phyloP scores from a whole-genome alignment of 1,284 basidiomycete species.

The Stereum hirsutum region DNA sequence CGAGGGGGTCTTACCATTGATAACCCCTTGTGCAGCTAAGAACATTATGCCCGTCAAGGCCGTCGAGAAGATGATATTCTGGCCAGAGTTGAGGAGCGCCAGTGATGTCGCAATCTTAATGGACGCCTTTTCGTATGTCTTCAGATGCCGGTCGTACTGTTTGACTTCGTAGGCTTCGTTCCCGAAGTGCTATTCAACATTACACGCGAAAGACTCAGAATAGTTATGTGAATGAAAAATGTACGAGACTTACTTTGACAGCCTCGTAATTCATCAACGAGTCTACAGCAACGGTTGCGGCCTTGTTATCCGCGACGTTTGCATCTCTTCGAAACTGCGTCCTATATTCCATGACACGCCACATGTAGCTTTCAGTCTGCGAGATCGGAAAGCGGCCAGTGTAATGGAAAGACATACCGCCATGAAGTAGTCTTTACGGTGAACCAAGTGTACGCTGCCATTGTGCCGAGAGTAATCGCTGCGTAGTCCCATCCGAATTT shows the following conservation, averaged over 20 bases:
- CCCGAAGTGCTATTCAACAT: conserved; percentile 95
- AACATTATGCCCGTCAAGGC: conserved; percentile 96
- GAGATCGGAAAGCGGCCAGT: background rate
- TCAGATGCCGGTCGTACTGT: conserved; percentile 88
- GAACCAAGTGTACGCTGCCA: conserved; percentile 95
- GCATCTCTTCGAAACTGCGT: conserved; percentile 93
- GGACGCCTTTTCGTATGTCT: conserved; percentile 84
- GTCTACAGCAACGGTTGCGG: conserved; percentile 90
- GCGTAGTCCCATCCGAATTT: conserved; percentile 98
- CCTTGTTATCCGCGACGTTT: conserved; percentile 94
- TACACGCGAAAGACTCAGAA: too few species aligned
- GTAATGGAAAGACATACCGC: conserved; percentile 45
- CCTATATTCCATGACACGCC: conserved; percentile 42
- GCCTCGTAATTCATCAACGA: conserved; percentile 97
- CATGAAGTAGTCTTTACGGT: conserved; percentile 94
- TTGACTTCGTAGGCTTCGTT: conserved; percentile 89
- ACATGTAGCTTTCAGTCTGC: background rate
- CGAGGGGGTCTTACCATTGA: conserved; percentile 56
- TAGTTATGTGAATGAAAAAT: background rate
- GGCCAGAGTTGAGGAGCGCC: conserved; percentile 91
- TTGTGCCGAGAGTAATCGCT: conserved; percentile 78
- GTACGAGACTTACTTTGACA: conserved; percentile 67
- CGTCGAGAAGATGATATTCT: conserved; percentile 92
- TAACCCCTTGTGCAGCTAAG: conserved; percentile 88
- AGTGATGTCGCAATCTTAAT: conserved; percentile 94